These are phyloP conservation scores for Candida sphagnicola DNA, from an alignment of 805 yeast genomes.

Conservation along the genomic window DNA sequence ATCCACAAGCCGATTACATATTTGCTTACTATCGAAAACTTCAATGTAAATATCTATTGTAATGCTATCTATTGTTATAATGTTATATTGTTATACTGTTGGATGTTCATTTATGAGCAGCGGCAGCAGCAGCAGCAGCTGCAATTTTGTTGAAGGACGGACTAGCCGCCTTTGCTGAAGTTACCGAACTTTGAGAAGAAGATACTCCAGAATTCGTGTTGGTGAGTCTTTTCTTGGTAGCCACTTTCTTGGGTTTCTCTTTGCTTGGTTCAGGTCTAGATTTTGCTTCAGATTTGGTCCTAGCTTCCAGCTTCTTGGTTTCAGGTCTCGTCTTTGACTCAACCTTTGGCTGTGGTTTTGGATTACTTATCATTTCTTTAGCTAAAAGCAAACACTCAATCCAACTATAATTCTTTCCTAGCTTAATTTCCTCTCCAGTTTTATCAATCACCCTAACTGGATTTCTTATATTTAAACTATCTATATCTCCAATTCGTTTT, in stretches of 20 bases:
- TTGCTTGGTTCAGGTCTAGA: slow-evolving; percentile 12
- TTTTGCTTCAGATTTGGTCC: slow-evolving; percentile 7
- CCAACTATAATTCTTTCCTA: slow-evolving; percentile 57
- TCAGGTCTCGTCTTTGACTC: slow-evolving; percentile 11
- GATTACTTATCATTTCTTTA: slow-evolving; percentile 42
- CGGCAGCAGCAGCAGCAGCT: slow-evolving; percentile 46
- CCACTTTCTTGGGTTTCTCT: slow-evolving; percentile 6
- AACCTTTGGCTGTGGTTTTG: not conserved
- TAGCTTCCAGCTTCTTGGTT: slow-evolving; percentile 9
- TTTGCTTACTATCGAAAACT: no score
- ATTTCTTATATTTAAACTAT: slow-evolving; percentile 19
- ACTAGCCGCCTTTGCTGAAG: not conserved
- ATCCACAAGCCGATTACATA: no score
- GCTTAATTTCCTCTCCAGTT: slow-evolving; percentile 29
- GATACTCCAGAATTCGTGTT: not conserved
- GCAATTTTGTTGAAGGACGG: slow-evolving; percentile 29
- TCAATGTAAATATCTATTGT: not conserved
- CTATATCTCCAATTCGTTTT: slow-evolving; percentile 33
- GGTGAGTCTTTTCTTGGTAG: not conserved
- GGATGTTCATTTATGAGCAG: slow-evolving; percentile 27
- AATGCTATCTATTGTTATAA: not conserved
- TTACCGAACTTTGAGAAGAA: slow-evolving; percentile 1
- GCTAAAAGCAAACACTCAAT: slow-evolving; percentile 67
- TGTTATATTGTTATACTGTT: not conserved
- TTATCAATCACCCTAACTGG: slow-evolving; percentile 27